Evolutionary conservation across 768 basidiomycete species (phyloP), one percentile per base, ranked within the genome.

Genomic region (Trametes cinnabarina): DNA sequence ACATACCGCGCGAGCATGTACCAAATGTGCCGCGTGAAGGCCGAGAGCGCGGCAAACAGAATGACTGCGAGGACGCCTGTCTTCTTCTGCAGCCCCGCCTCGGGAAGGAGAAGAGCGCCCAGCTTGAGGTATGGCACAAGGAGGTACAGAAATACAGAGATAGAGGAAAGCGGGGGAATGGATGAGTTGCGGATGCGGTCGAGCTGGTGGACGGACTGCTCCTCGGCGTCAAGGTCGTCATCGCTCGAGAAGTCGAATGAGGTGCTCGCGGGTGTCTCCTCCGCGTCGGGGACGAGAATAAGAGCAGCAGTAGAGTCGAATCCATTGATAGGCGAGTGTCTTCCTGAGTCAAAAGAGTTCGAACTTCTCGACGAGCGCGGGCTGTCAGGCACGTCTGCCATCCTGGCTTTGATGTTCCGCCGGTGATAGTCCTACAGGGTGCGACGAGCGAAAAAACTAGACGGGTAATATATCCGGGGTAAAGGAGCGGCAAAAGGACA

Each of bases 1-100:
- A 88, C 75, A 69, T 91, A 88, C 30, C 85, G 79, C 43, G 85
- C 82, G n/a, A 91, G 79, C 77, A 90, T 81, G 72, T 88, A 90
- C 84, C 86, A 88, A 47, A 91, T 72, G 63, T 88, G 87, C 49
- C 86, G 75, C 37, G 83, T 77, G 60, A 87, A 82, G 30, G 79
- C 79, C 7, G 88, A 79, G 14, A 87, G 71, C 34, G 77, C 62
- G n/a, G 84, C 84, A 56, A 84, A 84, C 26, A 78, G 63, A 30
- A 84, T 44, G 2, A 89, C 69, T 1, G 75, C 71, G 26, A 82
- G 72, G 26, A 89, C 72, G 3, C 78, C 76, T 26, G 78, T 74
- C 64, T 78, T 76, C 39, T 86, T 71, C 3, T 84, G 76, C n/a
- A 70, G 61, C 35, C 71, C 71, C 6, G 76, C 73, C 59, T 80